These are phyloP conservation scores for Phaeoacremonium minimum DNA, from an alignment of 2,329 filamentous ascomycete genomes.

Conservation along the genomic window DNA sequence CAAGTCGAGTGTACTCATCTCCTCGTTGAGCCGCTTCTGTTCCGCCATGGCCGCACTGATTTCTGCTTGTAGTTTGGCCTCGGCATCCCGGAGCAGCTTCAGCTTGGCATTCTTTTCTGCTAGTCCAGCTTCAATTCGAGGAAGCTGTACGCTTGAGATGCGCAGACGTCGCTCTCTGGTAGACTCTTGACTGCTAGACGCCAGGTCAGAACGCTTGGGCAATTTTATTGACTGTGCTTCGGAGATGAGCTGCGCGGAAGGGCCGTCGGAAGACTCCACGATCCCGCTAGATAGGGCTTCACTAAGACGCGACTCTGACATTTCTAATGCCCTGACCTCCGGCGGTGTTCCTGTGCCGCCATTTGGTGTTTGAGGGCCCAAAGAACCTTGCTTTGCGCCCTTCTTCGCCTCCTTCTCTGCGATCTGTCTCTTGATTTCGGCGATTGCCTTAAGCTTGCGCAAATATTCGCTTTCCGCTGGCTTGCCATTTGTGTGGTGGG, in stretches of 20 bases:
- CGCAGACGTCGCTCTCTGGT: slow-evolving; percentile 22
- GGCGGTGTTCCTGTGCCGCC: slow-evolving; percentile 19
- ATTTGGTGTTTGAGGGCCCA: slow-evolving; percentile 21
- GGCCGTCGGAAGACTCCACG: slow-evolving; percentile 11
- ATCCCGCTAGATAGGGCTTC: slow-evolving; percentile 13
- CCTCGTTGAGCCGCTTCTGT: slow-evolving; percentile 22
- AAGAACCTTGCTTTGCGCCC: slow-evolving; percentile 29
- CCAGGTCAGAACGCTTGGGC: slow-evolving; percentile 16
- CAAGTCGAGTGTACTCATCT: too few species aligned
- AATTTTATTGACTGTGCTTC: slow-evolving; percentile 17
- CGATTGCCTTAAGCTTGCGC: slow-evolving; percentile 53
- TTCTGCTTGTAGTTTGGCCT: slow-evolving; percentile 46
- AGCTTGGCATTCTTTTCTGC: slow-evolving; percentile 43
- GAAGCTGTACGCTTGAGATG: slow-evolving; percentile 31
- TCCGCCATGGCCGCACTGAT: slow-evolving; percentile 28
- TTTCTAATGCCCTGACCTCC: slow-evolving; percentile 14
- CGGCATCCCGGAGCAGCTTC: slow-evolving; percentile 31
- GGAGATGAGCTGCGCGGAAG: slow-evolving; percentile 16
- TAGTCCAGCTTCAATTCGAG: slow-evolving; percentile 30
- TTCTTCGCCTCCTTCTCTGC: slow-evolving; percentile 55
- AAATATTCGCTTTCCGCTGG: slow-evolving; percentile 35
- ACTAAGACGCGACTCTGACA: slow-evolving; percentile 8
- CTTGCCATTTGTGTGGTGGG: slow-evolving; percentile 19
- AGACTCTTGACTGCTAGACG: slow-evolving; percentile 2
- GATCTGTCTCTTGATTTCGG: slow-evolving; percentile 55